phyloP scores from a whole-genome alignment of 805 yeast genomes.

The Starmerella bombi region DNA sequence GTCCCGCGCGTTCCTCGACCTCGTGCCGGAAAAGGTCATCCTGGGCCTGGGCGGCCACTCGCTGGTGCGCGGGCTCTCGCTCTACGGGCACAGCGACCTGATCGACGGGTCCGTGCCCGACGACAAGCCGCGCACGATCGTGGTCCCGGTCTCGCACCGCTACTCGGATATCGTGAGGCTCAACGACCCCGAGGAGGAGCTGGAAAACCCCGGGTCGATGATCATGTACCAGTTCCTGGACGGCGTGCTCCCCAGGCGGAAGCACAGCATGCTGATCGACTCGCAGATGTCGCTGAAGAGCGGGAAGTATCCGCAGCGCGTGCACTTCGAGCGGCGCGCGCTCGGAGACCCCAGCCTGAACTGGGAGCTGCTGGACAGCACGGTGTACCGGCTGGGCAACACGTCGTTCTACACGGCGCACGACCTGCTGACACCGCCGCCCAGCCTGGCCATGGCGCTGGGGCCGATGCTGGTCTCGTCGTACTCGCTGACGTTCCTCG shows the following conservation, averaged over 20 bases:
- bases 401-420: slow-evolving; percentile 54
- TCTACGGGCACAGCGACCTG: slow-evolving; percentile 42
- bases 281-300: slow-evolving; percentile 31
- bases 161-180: background rate
- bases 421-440: slow-evolving; percentile 50
- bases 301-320: slow-evolving; percentile 53
- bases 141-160: slow-evolving; percentile 33
- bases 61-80: slow-evolving; percentile 56
- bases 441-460: slow-evolving; percentile 48
- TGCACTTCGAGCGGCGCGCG: slow-evolving; percentile 34
- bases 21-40: slow-evolving; percentile 45
- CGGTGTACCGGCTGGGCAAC: slow-evolving; percentile 40
- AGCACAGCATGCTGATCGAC: slow-evolving; percentile 24
- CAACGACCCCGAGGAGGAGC: background rate
- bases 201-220: slow-evolving; percentile 12
- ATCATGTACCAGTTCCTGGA: slow-evolving; percentile 54
- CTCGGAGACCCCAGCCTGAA: slow-evolving; percentile 34
- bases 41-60: slow-evolving; percentile 45
- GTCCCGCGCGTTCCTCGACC: slow-evolving; percentile 24
- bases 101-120: slow-evolving; percentile 38
- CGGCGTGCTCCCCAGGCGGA: slow-evolving; percentile 27
- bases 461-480: slow-evolving; percentile 54
- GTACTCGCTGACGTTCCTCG: slow-evolving; percentile 45
- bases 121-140: slow-evolving; percentile 43
- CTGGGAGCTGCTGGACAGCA: slow-evolving; percentile 38